Conservation (phyloP, 2,329 filamentous ascomycete species). For the Daldinia eschscholtzii region DNA sequence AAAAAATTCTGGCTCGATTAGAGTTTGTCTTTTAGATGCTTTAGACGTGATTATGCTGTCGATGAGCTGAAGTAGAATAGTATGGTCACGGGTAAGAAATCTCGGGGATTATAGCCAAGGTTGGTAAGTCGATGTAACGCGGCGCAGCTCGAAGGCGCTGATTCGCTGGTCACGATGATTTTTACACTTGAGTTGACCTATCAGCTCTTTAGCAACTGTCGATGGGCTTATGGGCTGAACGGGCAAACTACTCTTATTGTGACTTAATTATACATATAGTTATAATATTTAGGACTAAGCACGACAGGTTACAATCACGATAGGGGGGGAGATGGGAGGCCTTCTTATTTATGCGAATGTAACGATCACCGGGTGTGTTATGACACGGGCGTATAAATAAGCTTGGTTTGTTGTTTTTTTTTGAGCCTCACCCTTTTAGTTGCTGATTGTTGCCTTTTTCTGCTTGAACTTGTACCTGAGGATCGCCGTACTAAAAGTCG, state of each 20-base stretch:
- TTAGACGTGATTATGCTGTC: not conserved
- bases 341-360: not conserved
- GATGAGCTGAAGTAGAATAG: not conserved
- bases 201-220: not conserved
- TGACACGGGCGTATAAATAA: not conserved
- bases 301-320: not conserved
- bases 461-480: not conserved
- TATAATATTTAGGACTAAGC: not conserved
- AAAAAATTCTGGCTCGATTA: not conserved
- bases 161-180: not conserved
- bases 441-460: slow-evolving; percentile 9
- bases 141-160: not conserved
- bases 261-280: not conserved
- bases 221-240: not conserved
- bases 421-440: slow-evolving; percentile 2
- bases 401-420: not conserved
- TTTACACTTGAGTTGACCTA: not conserved
- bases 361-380: too few relatives aligned
- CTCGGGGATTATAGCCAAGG: slow-evolving; percentile 8
- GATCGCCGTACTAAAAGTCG: not conserved
- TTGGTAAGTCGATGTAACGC: slow-evolving; percentile 29
- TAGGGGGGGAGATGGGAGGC: not conserved
- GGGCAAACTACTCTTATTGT: not conserved
- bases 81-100: slow-evolving; percentile 6
- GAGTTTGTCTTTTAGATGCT: not conserved